Conservation (phyloP, 441 rosid genomes). For the Heliophila coronopifolia region DNA sequence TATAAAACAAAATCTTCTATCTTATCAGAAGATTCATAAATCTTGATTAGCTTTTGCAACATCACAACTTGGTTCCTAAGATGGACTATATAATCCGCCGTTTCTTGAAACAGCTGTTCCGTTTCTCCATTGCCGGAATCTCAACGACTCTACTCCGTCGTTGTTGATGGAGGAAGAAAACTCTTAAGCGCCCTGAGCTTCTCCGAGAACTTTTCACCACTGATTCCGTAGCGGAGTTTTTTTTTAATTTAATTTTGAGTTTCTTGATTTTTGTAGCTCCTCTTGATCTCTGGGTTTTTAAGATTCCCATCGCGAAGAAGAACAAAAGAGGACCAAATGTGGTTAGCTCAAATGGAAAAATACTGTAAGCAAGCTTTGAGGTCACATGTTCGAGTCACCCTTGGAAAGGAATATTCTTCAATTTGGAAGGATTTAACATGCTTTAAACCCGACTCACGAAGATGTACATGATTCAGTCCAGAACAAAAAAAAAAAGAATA, state of each 20-base stretch:
- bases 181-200: slow-evolving; percentile 26
- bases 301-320: slow-evolving; percentile 18
- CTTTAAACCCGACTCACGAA: too few relatives aligned
- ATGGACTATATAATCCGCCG: slow-evolving; percentile 25
- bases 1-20: slow-evolving; percentile 20
- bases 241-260: too few relatives aligned
- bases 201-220: slow-evolving; percentile 16
- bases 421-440: too few relatives aligned
- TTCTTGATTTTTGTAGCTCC: slow-evolving; percentile 16
- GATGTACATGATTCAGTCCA: too few relatives aligned
- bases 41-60: slow-evolving; percentile 25
- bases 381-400: too few relatives aligned
- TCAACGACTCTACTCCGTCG: not conserved
- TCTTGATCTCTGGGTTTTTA: slow-evolving; percentile 24
- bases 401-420: too few relatives aligned
- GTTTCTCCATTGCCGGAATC: slow-evolving; percentile 5
- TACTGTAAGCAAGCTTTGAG: too few relatives aligned
- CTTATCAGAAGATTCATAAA: slow-evolving; percentile 24
- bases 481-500: too few relatives aligned
- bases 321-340: not conserved
- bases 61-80: slow-evolving; percentile 24
- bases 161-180: slow-evolving; percentile 19
- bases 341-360: too few relatives aligned
- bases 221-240: too few relatives aligned
- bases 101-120: slow-evolving; percentile 28